Evolutionary conservation across 495 filamentous ascomycete species (phyloP).

Genomic region (Cenococcum geophilum): DNA sequence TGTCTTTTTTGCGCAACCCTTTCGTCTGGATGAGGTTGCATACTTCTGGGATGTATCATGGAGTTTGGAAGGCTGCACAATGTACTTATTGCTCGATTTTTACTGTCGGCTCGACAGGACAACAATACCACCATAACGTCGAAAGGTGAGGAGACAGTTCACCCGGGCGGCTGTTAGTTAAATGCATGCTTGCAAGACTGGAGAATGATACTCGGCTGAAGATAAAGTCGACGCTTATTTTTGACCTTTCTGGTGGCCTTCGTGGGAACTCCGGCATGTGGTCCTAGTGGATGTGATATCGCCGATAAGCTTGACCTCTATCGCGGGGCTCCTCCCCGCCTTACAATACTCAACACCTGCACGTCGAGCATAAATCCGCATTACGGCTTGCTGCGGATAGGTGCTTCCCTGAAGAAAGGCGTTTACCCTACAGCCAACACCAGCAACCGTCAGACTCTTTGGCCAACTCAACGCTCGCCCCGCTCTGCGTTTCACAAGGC

Average conservation of each 20-base stretch:
- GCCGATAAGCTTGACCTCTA: neutral
- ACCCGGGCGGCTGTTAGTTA: too few relatives aligned
- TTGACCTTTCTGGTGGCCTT: too few relatives aligned
- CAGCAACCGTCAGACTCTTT: neutral
- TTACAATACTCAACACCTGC: neutral
- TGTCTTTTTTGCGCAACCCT: neutral
- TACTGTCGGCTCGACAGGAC: neutral
- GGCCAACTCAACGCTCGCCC: neutral
- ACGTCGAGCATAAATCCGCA: neutral
- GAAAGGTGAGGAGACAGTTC: neutral
- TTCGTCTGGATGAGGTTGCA: constrained; percentile 7
- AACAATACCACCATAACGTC: constrained; percentile 4
- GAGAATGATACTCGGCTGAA: too few relatives aligned
- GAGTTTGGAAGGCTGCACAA: constrained; percentile 10
- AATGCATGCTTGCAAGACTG: too few relatives aligned
- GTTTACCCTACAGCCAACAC: neutral
- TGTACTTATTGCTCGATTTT: constrained; percentile 7
- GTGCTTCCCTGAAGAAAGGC: neutral
- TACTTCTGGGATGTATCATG: constrained; percentile 12
- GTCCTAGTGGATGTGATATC: neutral
- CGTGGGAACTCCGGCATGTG: too few relatives aligned
- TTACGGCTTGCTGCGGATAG: neutral
- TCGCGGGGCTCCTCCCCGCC: neutral
- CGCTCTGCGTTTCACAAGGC: constrained; percentile 6
- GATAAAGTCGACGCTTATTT: too few relatives aligned